Conservation (phyloP, 768 basidiomycete species). For the Calocybe cyanea region DNA sequence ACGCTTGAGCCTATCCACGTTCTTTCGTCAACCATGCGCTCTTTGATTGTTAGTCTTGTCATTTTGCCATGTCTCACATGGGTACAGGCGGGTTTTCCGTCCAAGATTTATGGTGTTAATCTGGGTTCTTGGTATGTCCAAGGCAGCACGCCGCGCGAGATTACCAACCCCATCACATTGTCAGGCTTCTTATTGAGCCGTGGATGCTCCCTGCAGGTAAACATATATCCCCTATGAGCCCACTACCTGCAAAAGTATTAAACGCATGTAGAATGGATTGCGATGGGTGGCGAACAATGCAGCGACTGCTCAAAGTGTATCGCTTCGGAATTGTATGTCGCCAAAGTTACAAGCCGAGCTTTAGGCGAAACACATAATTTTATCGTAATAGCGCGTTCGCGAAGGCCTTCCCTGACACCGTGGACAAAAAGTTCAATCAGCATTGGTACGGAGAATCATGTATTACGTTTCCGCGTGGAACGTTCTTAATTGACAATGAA, state of each 20-base stretch:
- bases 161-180: not conserved
- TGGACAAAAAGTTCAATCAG: constrained; percentile 51
- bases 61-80: constrained; percentile 6
- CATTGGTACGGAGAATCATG: constrained; percentile 49
- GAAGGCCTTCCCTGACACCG: constrained; percentile 53
- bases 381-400: constrained; percentile 49
- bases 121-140: constrained; percentile 37
- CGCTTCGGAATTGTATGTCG: constrained; percentile 58
- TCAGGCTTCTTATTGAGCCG: constrained; percentile 71
- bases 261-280: constrained; percentile 50
- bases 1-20: not conserved
- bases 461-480: not conserved
- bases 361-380: not conserved
- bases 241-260: not conserved
- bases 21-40: not conserved
- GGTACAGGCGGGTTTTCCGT: constrained; percentile 19
- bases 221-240: not conserved
- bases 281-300: constrained; percentile 71
- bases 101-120: constrained; percentile 23
- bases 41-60: constrained; percentile 4
- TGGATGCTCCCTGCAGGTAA: constrained; percentile 78
- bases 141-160: not conserved
- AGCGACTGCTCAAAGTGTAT: constrained; percentile 61
- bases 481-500: not conserved
- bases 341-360: not conserved